A percentile compares a stretch with the other conserved stretches of the same genome.
phyloP scores from a whole-genome alignment of 306 rosid genomes.

The Prunus armeniaca region DNA sequence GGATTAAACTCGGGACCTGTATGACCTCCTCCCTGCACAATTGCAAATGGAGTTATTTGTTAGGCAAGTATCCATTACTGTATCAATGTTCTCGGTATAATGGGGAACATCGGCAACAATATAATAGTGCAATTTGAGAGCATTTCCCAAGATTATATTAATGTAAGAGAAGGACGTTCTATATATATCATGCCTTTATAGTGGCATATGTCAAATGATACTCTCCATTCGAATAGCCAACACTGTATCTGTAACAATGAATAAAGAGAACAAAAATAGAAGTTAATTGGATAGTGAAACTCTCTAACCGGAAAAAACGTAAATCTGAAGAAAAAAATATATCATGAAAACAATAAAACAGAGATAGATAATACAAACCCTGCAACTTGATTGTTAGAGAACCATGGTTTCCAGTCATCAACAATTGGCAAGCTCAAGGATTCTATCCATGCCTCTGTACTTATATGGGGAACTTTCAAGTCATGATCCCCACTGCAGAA shows the following conservation, averaged over 20 bases:
- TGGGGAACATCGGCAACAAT: too few species aligned
- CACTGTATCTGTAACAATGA: constrained; percentile 20
- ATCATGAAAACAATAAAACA: neutral
- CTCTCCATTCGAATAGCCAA: neutral
- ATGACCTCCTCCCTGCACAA: too few species aligned
- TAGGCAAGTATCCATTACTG: too few species aligned
- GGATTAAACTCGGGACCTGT: too few species aligned
- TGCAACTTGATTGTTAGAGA: constrained; percentile 33
- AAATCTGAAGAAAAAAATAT: neutral
- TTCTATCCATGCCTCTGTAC: constrained; percentile 38
- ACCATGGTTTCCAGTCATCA: constrained; percentile 45
- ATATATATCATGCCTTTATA: constrained; percentile 30
- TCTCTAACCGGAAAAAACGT: neutral
- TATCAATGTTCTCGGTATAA: too few species aligned
- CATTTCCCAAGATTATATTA: too few species aligned
- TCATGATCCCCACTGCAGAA: constrained; percentile 45
- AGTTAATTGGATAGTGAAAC: neutral
- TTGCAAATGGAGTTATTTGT: too few species aligned
- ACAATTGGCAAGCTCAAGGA: constrained; percentile 29
- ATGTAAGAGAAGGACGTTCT: too few species aligned
- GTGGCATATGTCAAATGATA: constrained; percentile 37
- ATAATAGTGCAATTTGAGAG: too few species aligned
- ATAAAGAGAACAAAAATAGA: neutral
- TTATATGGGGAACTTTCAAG: constrained; percentile 27
- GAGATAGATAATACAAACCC: constrained; percentile 29